phyloP scores from a whole-genome alignment of 768 basidiomycete species.

The Sarcodon sp. region DNA sequence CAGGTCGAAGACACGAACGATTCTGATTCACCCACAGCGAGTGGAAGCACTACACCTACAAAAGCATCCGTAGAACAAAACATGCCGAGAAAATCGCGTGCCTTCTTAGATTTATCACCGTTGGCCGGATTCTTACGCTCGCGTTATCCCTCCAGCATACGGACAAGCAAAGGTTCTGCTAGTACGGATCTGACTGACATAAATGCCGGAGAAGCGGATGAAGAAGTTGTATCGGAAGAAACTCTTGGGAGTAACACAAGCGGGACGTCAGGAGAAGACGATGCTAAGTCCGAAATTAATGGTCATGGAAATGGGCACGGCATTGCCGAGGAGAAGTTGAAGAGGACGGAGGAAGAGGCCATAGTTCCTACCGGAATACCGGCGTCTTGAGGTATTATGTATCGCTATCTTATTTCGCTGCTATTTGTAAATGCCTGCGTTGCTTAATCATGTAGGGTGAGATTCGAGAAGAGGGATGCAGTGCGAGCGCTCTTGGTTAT shows the following conservation, averaged over 20 bases:
- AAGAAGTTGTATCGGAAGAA: neutral
- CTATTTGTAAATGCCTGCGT: too few relatives aligned
- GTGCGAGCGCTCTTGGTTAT: too few relatives aligned
- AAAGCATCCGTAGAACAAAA: slow-evolving; percentile 10
- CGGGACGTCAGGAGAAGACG: neutral
- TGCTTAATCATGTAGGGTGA: too few relatives aligned
- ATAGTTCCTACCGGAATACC: neutral
- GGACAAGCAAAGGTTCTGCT: slow-evolving; percentile 2
- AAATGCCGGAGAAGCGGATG: slow-evolving; percentile 4
- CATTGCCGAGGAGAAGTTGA: neutral
- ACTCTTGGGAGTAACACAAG: slow-evolving; percentile 4
- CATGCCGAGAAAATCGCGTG: slow-evolving; percentile 9
- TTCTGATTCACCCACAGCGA: slow-evolving; percentile 28
- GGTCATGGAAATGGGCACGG: neutral
- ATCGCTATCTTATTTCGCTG: too few relatives aligned
- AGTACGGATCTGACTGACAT: slow-evolving; percentile 9
- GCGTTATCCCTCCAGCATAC: slow-evolving; percentile 38
- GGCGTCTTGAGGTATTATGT: too few relatives aligned
- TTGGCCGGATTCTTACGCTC: slow-evolving; percentile 52
- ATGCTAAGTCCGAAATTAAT: neutral
- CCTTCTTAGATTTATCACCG: slow-evolving; percentile 47
- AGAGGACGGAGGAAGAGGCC: neutral
- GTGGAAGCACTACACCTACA: slow-evolving; percentile 48
- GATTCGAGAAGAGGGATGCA: too few relatives aligned
- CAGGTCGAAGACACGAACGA: slow-evolving; percentile 10